phyloP scores from a whole-genome alignment of 306 rosid species.

The Rubus parviflorus region DNA sequence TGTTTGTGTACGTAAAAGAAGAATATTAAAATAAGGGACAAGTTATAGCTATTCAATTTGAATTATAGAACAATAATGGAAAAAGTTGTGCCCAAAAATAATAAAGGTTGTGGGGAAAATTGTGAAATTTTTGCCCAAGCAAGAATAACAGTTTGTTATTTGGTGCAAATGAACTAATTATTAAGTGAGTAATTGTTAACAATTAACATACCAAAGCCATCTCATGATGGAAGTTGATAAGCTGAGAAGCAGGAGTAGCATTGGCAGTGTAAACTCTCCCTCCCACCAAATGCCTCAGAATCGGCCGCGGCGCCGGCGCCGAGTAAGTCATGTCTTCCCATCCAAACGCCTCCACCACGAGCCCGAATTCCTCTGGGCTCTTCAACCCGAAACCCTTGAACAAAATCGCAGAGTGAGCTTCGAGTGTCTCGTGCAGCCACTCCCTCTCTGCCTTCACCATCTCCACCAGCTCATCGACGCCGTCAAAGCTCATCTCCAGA shows the following conservation, averaged over 20 bases:
- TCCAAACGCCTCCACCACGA: conserved; percentile 5
- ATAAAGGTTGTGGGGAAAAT: too few species aligned
- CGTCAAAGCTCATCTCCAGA: background rate
- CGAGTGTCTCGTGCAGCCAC: background rate
- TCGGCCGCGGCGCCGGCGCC: background rate
- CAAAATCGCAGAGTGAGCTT: background rate
- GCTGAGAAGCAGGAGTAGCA: background rate
- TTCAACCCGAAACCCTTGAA: conserved; percentile 5
- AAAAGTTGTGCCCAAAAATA: too few species aligned
- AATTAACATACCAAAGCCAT: background rate
- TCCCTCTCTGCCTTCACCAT: background rate
- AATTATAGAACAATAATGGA: too few species aligned
- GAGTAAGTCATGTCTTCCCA: background rate
- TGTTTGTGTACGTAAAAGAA: too few species aligned
- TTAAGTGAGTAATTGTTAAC: too few species aligned
- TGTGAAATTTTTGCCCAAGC: too few species aligned
- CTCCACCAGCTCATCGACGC: background rate
- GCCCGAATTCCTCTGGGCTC: background rate
- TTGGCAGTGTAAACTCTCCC: background rate
- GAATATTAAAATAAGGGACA: too few species aligned
- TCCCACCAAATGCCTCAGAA: background rate
- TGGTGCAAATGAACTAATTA: too few species aligned
- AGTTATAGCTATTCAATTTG: too few species aligned
- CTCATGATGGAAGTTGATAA: background rate
- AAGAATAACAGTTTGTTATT: too few species aligned